A percentile compares a stretch with the other conserved stretches of the same genome.
These are phyloP conservation scores for Durusdinium trenchii DNA, from an alignment of 73 alveolate species.

Conservation along the genomic window DNA sequence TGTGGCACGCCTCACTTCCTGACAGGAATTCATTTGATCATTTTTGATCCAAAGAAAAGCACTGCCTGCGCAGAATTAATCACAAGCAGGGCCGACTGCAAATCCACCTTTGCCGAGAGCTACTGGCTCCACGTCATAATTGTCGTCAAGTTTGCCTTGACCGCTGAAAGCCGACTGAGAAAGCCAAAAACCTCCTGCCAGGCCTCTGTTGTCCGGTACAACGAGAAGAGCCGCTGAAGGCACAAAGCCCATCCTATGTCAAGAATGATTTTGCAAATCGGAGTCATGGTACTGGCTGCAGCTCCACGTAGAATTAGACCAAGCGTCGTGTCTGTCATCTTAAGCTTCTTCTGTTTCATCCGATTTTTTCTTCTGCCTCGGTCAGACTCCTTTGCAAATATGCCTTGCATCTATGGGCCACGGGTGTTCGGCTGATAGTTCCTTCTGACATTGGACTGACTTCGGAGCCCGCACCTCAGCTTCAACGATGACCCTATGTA, in stretches of 20 bases:
- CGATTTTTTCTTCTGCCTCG: constrained; percentile 48
- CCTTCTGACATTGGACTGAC: constrained; percentile 80
- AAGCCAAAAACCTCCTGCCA: neutral
- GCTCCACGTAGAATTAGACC: neutral
- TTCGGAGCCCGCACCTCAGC: constrained; percentile 72
- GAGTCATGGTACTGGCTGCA: neutral
- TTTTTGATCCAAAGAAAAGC: neutral
- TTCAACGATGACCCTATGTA: too few species aligned
- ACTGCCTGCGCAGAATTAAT: neutral
- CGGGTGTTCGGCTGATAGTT: constrained; percentile 23
- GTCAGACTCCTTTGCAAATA: neutral
- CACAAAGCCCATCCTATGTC: constrained; percentile 79
- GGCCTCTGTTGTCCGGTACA: constrained; percentile 90
- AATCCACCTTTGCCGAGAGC: constrained; percentile 89
- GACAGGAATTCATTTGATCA: neutral
- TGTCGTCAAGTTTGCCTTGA: constrained; percentile 60
- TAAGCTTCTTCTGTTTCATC: constrained; percentile 45
- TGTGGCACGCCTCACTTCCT: constrained; percentile 88
- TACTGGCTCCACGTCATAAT: constrained; percentile 44
- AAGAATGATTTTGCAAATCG: neutral
- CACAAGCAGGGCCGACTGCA: constrained; percentile 15
- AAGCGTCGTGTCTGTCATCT: constrained; percentile 86
- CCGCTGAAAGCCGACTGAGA: neutral
- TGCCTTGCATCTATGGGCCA: too few species aligned
- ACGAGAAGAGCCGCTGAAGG: constrained; percentile 86